Evolutionary conservation across 2,329 filamentous ascomycete genomes (phyloP), one percentile per base, ranked within the genome.

Genomic region (Fusarium multiceps): DNA sequence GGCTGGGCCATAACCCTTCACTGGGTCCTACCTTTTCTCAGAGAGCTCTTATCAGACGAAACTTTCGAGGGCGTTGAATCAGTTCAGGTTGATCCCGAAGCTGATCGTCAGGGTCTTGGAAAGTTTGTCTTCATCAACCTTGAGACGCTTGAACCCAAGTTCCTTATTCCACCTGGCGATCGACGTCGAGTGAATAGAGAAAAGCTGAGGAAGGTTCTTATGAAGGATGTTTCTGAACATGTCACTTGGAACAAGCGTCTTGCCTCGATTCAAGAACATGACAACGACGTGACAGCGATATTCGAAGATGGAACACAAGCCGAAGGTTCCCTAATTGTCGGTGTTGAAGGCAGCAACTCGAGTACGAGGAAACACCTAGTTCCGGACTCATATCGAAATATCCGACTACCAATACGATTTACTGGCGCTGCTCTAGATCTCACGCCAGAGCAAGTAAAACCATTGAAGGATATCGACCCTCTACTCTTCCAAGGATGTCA

Each of bases 1-100:
- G 59, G 59, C 37, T 61, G 59, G 59, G 59, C 59, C 2, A 61
- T 61, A 37, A 61, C 59, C 3, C 59, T 61, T 11, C 59, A 61
- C 18, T 61, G 59, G 59, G 55, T 61, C 2, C 59, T 61, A 3
- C 55, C 59, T 3, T 61, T 61, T 2, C 58, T 61, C 0, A 21
- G 43, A 10, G 55, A 61, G 4, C 58, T 61, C 16, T 14, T 61
- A 6, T 61, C 58, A 0, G 55, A 59, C 8, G 55, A 61, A 1
- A 9, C 55, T 0, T 61, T 61, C 13, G 14, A 16, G 3, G 34
- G n/a, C 4, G 34, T 61, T 1, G 58, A 61, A 10, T 49, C 55
- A 14, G 58, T 61, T 4, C 58, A 61, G 32, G 58, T 61, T 3
- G 58, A 61, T 6, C 55, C 55, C 3, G 58, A 61, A 20, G 58